Evolutionary conservation across 306 rosid species (phyloP).

Genomic region (Dalbergia cultrata): DNA sequence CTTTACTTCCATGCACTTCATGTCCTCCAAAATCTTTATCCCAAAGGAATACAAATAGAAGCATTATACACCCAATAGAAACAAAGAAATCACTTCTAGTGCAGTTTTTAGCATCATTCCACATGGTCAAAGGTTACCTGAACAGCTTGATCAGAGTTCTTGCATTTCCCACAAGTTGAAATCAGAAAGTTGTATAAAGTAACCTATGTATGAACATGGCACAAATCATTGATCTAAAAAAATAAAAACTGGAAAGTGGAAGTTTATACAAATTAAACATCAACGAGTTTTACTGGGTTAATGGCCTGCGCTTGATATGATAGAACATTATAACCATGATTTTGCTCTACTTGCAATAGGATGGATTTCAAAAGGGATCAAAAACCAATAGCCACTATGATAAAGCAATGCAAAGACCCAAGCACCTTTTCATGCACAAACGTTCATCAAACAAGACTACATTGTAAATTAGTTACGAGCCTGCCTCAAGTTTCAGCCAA

Average conservation of each 20-base stretch:
- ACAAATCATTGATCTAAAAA: conserved; percentile 33
- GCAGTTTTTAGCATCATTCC: not conserved
- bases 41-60: conserved; percentile 30
- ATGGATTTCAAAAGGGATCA: conserved; percentile 17
- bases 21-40: conserved; percentile 86
- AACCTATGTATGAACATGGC: conserved; percentile 62
- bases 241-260: conserved; percentile 16
- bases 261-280: conserved; percentile 6
- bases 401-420: conserved; percentile 32
- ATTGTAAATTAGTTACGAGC: conserved; percentile 25
- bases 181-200: conserved; percentile 78
- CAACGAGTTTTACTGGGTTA: not conserved
- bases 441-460: conserved; percentile 7
- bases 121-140: conserved; percentile 60
- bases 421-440: conserved; percentile 22
- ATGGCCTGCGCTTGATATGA: conserved; percentile 4
- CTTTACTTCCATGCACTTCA: conserved; percentile 80
- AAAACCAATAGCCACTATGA: not conserved
- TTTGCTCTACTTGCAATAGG: conserved; percentile 25
- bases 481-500: conserved; percentile 34
- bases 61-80: conserved; percentile 11
- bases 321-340: conserved; percentile 32
- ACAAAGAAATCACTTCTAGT: conserved; percentile 12
- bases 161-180: conserved; percentile 86
- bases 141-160: conserved; percentile 80